Conservation (phyloP, 257 asterid species). For the Paulownia fortunei region DNA sequence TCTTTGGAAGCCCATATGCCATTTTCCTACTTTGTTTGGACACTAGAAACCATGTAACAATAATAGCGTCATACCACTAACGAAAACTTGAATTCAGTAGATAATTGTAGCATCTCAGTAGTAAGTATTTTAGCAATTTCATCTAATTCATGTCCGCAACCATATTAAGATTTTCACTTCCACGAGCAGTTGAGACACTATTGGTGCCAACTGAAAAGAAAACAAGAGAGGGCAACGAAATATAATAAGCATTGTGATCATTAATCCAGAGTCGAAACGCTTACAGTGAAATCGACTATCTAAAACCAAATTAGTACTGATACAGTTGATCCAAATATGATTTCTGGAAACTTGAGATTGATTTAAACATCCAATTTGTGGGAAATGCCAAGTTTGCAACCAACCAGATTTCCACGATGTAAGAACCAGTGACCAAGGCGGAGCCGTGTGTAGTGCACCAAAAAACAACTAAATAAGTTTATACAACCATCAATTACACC, state of each 20-base stretch:
- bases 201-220: background rate
- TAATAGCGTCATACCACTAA: too few species aligned
- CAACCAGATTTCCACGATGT: conserved; percentile 26
- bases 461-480: conserved; percentile 26
- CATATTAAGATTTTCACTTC: too few species aligned
- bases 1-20: too few species aligned
- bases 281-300: conserved; percentile 30
- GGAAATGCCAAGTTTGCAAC: conserved; percentile 17
- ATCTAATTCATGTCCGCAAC: too few species aligned
- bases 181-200: background rate
- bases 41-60: too few species aligned
- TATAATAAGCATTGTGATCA: conserved; percentile 13
- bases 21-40: too few species aligned
- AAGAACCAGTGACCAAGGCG: conserved; percentile 14
- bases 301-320: conserved; percentile 31
- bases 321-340: conserved; percentile 25
- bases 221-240: background rate
- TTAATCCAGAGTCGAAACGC: conserved; percentile 19
- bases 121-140: too few species aligned
- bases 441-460: conserved; percentile 24
- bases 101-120: too few species aligned
- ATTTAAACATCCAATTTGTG: conserved; percentile 22
- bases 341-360: conserved; percentile 12
- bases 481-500: conserved; percentile 39
- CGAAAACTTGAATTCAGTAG: too few species aligned